phyloP scores from a whole-genome alignment of 2,329 filamentous ascomycete species.

The Pseudogymnoascus sp. region DNA sequence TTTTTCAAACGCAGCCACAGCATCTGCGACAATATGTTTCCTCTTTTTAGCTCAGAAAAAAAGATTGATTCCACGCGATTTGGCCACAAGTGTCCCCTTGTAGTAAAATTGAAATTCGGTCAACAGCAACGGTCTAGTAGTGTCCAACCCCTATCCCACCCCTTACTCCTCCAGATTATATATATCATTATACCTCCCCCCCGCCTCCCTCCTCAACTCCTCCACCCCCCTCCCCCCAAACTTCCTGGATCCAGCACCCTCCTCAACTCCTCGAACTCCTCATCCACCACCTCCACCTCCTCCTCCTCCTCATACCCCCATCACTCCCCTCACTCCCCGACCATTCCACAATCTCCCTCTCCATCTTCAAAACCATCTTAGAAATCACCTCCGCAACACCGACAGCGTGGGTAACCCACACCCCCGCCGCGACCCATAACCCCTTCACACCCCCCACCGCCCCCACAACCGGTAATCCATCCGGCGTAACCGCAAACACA shows the following conservation, averaged over 20 bases:
- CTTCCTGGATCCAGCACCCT: conserved; percentile 20
- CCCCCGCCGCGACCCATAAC: conserved; percentile 27
- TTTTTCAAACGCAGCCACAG: too few relatives aligned
- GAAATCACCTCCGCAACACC: conserved; percentile 24
- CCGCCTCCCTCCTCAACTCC: conserved; percentile 19
- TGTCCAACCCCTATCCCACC: neutral
- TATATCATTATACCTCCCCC: conserved; percentile 27
- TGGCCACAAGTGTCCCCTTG: too few relatives aligned
- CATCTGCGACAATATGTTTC: too few relatives aligned
- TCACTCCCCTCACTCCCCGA: too few relatives aligned
- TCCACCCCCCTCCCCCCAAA: conserved; percentile 20
- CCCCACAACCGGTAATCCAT: conserved; percentile 29
- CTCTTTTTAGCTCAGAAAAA: too few relatives aligned
- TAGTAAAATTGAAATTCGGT: too few relatives aligned
- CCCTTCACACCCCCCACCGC: conserved; percentile 20
- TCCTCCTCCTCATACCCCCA: too few relatives aligned
- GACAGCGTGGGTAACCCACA: conserved; percentile 31
- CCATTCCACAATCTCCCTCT: too few relatives aligned
- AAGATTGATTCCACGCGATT: too few relatives aligned
- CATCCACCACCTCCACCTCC: neutral
- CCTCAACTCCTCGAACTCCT: neutral
- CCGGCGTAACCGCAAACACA: conserved; percentile 30
- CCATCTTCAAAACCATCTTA: conserved; percentile 10
- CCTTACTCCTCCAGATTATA: conserved; percentile 19
- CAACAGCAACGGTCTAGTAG: too few relatives aligned